These are phyloP conservation scores for Lophium mytilinum DNA, from an alignment of 495 filamentous ascomycete genomes.

Conservation along the genomic window DNA sequence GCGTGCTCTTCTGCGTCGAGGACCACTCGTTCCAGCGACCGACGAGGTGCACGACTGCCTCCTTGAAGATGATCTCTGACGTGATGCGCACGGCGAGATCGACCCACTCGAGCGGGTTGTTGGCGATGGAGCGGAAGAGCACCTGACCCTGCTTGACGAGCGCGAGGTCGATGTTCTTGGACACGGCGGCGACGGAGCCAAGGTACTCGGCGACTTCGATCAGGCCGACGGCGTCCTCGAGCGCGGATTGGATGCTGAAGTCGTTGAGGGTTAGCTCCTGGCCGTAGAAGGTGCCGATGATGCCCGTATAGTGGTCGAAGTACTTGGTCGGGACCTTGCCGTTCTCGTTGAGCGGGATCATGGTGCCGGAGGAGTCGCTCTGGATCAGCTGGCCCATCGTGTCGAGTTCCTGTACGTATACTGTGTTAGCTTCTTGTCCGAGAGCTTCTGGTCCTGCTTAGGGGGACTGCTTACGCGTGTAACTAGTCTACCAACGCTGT, in stretches of 20 bases:
- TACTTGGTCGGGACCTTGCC: slow-evolving; percentile 15
- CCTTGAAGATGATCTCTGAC: slow-evolving; percentile 39
- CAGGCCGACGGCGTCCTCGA: slow-evolving; percentile 30
- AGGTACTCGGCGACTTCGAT: slow-evolving; percentile 39
- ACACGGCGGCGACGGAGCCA: slow-evolving; percentile 32
- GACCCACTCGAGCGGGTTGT: slow-evolving; percentile 37
- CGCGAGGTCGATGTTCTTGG: slow-evolving; percentile 33
- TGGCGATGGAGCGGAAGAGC: slow-evolving; percentile 35
- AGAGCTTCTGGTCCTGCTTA: not conserved
- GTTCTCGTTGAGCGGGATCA: slow-evolving; percentile 19
- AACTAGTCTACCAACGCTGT: slow-evolving; percentile 14
- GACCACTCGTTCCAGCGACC: slow-evolving; percentile 34
- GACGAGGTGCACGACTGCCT: slow-evolving; percentile 42
- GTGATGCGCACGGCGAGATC: slow-evolving; percentile 35
- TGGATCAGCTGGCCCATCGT: slow-evolving; percentile 3
- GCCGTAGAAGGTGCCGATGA: slow-evolving; percentile 41
- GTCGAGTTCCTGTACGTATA: slow-evolving; percentile 10
- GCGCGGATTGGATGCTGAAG: slow-evolving; percentile 19
- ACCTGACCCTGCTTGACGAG: slow-evolving; percentile 36
- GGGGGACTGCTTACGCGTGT: slow-evolving; percentile 9
- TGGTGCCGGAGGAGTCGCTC: not conserved
- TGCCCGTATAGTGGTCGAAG: slow-evolving; percentile 31
- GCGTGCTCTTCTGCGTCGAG: not conserved
- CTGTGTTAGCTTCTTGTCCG: not conserved
- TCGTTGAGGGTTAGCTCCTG: slow-evolving; percentile 27